Base-by-base conservation (phyloP, 163 green algal genomes). In the Scenedesmus sp. region DNA sequence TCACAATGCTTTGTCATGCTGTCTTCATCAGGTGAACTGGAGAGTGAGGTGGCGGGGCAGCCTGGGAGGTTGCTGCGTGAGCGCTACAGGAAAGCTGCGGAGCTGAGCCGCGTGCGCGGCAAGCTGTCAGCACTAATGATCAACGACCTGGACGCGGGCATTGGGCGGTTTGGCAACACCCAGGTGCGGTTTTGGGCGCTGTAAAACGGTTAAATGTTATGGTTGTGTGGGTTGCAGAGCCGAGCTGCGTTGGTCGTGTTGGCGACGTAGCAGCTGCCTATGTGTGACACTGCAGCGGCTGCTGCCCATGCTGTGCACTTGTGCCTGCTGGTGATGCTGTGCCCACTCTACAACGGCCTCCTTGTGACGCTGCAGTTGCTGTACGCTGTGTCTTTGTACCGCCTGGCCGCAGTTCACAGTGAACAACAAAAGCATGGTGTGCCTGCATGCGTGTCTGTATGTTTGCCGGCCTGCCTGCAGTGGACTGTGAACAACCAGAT, bases 401-500 rank as follows among this genome's bases (percentile, higher is more conserved):
- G 34, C 34, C 34, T 46, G 34, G 34, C 34, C 34, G 34, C 34
- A 46, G 34, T 46, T 46, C 34, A 46, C 34, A 46, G 34, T 46
- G 34, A 46, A 46, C 34, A 46, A 46, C 34, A 46, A 46, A 46
- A 46, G 0, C 34, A 46, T 46, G 34, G 34, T 46, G 34, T 46
- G 59, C 59, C 59, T 15, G 59, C 8, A 64, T 64, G 9, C 59
- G 9, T 64, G 59, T 10, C 59, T 15, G 59, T 10, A 64, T 64
- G 59, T 10, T 64, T 64, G 59, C 59, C 59, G 8, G 70, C 23
- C 20, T 10, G 6, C 0, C 3, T 87, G 23, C 94, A 97, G 94
- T 82, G 93, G 2, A 98, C 97, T 13, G 97, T 99, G 9, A 99
- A 99, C 96, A 99, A 98, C 92, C 98, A 99, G 95, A 99, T 99